A percentile compares a stretch with the other conserved stretches of the same genome.
Evolutionary conservation across 345 rosid species (phyloP).

Genomic region (Arabidopsis thaliana): TAIR10.1 NC_003075.7:9597501-9598000

Average conservation of each 20-base stretch:
- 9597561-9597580: background rate
- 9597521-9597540: slow-evolving; percentile 2
- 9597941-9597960: slow-evolving; percentile 47
- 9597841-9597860: slow-evolving; percentile 78
- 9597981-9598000: slow-evolving; percentile 64
- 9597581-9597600: slow-evolving; percentile 27
- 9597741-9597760: slow-evolving; percentile 82
- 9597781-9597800: slow-evolving; percentile 71
- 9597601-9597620: slow-evolving; percentile 21
- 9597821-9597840: slow-evolving; percentile 98
- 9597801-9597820: slow-evolving; percentile 98
- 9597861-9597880: slow-evolving; percentile 52
- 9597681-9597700: slow-evolving; percentile 74
- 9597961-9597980: slow-evolving; percentile 66
- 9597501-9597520: background rate
- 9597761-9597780: slow-evolving; percentile 88
- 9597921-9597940: slow-evolving; percentile 22
- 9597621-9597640: slow-evolving; percentile 8
- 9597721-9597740: slow-evolving; percentile 96
- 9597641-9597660: slow-evolving; percentile 3
- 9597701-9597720: slow-evolving; percentile 92
- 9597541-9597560: background rate
- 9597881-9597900: slow-evolving; percentile 19
- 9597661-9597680: slow-evolving; percentile 81
- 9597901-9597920: slow-evolving; percentile 36